These are phyloP conservation scores for Aspergillus campestris DNA, from an alignment of 495 filamentous ascomycete genomes.

Conservation along the genomic window DNA sequence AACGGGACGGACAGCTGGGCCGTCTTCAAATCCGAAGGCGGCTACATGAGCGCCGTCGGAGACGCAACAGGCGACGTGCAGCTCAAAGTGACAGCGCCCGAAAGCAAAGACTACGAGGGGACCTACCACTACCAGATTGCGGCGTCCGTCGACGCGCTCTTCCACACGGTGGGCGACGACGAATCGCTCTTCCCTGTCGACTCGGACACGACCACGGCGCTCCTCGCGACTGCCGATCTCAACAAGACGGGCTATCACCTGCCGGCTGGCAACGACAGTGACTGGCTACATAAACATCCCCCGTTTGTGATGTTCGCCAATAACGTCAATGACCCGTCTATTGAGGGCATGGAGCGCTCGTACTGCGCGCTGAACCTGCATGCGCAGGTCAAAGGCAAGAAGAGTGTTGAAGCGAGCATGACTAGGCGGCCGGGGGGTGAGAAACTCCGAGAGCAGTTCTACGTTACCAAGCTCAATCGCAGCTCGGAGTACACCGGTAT, in stretches of 20 bases:
- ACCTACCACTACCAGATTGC: constrained; percentile 71
- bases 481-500: constrained; percentile 63
- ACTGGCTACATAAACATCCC: constrained; percentile 49
- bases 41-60: constrained; percentile 42
- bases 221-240: constrained; percentile 66
- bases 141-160: constrained; percentile 68
- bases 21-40: constrained; percentile 39
- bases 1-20: constrained; percentile 5
- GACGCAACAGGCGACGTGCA: constrained; percentile 53
- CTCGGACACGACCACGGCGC: constrained; percentile 64
- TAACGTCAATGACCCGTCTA: constrained; percentile 46
- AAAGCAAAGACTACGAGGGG: constrained; percentile 46
- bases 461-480: constrained; percentile 61
- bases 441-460: constrained; percentile 76
- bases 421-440: constrained; percentile 53
- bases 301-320: constrained; percentile 77
- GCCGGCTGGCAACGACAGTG: constrained; percentile 22
- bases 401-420: constrained; percentile 52
- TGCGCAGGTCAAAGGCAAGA: constrained; percentile 52
- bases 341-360: constrained; percentile 62
- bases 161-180: constrained; percentile 48
- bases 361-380: constrained; percentile 61
- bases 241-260: constrained; percentile 40
- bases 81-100: constrained; percentile 63
- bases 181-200: constrained; percentile 64